Evolutionary conservation across 2,329 filamentous ascomycete genomes (phyloP), one percentile per base, ranked within the genome.

Genomic region (Zymoseptoria crescenta): DNA sequence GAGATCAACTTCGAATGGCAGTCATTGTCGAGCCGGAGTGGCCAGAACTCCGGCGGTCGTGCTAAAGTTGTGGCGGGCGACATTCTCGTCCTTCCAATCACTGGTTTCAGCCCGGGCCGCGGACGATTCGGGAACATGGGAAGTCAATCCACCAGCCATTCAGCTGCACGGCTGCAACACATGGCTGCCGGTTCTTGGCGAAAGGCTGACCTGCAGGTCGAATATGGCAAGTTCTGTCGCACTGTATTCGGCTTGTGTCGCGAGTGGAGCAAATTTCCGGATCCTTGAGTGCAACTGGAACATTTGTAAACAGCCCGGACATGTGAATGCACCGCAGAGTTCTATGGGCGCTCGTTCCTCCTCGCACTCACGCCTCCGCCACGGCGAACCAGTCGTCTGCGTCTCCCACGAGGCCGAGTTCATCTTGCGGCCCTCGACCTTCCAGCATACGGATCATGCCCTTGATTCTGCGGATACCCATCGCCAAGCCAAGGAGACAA

Each of bases 271-370:
- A 59, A 59, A 19, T 52, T 59, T 6, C 54, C 57, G 76, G 64
- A 64, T 83, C 83, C 57, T 86, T 82, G 41, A 24, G 35, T 6
- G 16, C 13, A n/a, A 16, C 13, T 16, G 35, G 35, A 16, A 45
- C 7, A 16, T 16, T 16, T 16, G 7, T 45, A 6, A 16, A n/a
- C 13, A 13, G 4, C 35, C 13, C 35, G 16, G 5, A 7, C 16
- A 16, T 6, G 13, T 45, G 35, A 7, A 45, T 45, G 35, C n/a
- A 24, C 35, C 35, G 35, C 35, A n/a, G 16, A 6, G 24, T 24
- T 24, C 4, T 2, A 24, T 24, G 24, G 24, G 24, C 24, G 24
- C 24, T 24, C 24, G 4, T 24, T 24, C 24, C 24, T 16, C 13
- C 35, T 41, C 35, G 13, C 35, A 16, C 35, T 45, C 35, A 45